Base-by-base conservation (phyloP, 2,329 filamentous ascomycete species). In the Biscogniauxia marginata region DNA sequence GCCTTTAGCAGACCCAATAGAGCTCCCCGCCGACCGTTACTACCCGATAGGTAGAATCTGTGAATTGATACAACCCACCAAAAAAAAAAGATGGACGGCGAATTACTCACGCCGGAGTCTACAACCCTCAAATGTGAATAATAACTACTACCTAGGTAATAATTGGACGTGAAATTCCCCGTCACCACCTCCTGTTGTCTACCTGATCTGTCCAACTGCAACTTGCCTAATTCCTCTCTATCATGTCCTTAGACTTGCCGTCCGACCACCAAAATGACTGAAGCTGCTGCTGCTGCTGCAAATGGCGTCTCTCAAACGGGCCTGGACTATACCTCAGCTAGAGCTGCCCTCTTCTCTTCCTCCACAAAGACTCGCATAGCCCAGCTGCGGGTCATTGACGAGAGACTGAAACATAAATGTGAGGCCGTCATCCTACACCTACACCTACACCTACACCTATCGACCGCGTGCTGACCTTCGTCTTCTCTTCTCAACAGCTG, bases 341-440 rank as follows among this genome's bases (percentile, higher is more conserved):
- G 77, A 65, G 72, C 75, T 49, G 81, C 79, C 51, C 73, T 89
- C 58, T 76, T 78, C 51, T 86, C 85, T 45, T 87, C 87, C 48
- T 89, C 86, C 7, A 88, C 85, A 13, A 73, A 75, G 30, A 65
- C 73, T 19, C 81, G 87, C 49, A 81, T 83, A 62, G 69, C 78
- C 52, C 79, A 81, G 65, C 72, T 89, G 58, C 79, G 79, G 57
- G 65, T 67, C 43, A 73, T 89, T 46, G 79, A 85, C 61, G 85
- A 87, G 58, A 79, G 77, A 63, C 72, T 88, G 58, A 72, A 70
- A 54, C 77, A 79, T 51, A 78, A 82, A 70, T 75, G 85, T 88
- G 73, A 65, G 73, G 65, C 24, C 50, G 44, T 46, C 53, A 50
- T 51, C 48, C 44, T 45, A 56, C 30, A n/a, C n/a, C n/a, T 45